Base-by-base conservation (phyloP, 129 eudicot genomes). In the Sambucus nigra region DNA sequence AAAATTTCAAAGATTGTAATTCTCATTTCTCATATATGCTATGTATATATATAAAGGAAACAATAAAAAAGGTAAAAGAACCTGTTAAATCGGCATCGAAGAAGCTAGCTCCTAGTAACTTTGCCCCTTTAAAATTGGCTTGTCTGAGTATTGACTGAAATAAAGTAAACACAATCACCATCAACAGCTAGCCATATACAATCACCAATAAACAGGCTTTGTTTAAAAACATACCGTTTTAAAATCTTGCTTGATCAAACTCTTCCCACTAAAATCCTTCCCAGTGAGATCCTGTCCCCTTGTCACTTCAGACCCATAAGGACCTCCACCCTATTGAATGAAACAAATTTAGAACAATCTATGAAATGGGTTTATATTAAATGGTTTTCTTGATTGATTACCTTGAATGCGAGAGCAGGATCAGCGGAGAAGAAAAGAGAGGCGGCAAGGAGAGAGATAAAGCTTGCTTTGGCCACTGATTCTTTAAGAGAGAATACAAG, bases 11-110 rank as follows among this genome's bases (percentile, higher is more conserved):
- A n/a, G n/a, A n/a, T n/a, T n/a, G n/a, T n/a, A n/a, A n/a, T n/a
- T n/a, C n/a, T n/a, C n/a, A n/a, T n/a, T n/a, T n/a, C n/a, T n/a
- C n/a, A n/a, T n/a, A n/a, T n/a, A n/a, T n/a, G n/a, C n/a, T n/a
- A n/a, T n/a, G n/a, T n/a, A n/a, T n/a, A 55, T 17, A 21, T 2
- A 26, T 21, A 40, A 33, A 44, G 3, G 40, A 11, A 60, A 35
- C 15, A 57, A 20, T 15, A 0, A 31, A 56, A 29, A 5, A 10
- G 28, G 23, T 10, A n/a, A 42, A 15, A 32, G 4, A 38, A 89
- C 97, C 97, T 70, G 98, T 91, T 70, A 91, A 72, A 85, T 91
- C 98, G 17, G 98, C 94, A 75, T 91, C 98, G 29, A 91, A 91
- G 87, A 91, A 91, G 82, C 98, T 91, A 60, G 98, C 98, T 52